These are phyloP conservation scores for Ascochyta lentis DNA, from an alignment of 2,329 filamentous ascomycete species.

Conservation along the genomic window DNA sequence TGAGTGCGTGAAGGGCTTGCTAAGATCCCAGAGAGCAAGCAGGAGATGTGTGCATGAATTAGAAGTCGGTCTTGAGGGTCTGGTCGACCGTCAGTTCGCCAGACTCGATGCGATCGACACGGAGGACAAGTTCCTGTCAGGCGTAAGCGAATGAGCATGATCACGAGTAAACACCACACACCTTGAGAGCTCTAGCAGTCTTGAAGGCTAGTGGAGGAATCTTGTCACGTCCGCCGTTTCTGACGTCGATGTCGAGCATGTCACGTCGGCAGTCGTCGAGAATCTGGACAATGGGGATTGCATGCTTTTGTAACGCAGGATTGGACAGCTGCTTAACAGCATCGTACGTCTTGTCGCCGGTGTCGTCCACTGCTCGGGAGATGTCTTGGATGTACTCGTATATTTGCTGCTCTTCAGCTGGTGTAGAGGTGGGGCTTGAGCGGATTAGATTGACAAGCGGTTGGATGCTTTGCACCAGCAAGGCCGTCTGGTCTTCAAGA, in stretches of 20 bases:
- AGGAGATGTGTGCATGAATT: constrained; percentile 8
- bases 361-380: constrained; percentile 71
- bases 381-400: constrained; percentile 74
- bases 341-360: constrained; percentile 68
- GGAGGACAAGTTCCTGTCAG: constrained; percentile 49
- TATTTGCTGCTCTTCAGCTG: constrained; percentile 57
- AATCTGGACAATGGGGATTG: constrained; percentile 60
- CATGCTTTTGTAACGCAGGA: constrained; percentile 59
- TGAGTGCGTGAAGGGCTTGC: neutral
- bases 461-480: constrained; percentile 80
- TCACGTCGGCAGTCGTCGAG: constrained; percentile 70
- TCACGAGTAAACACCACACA: neutral
- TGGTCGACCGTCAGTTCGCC: constrained; percentile 47
- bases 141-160: neutral
- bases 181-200: constrained; percentile 82
- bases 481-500: constrained; percentile 81
- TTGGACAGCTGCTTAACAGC: constrained; percentile 57
- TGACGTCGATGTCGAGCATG: constrained; percentile 68
- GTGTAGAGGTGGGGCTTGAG: constrained; percentile 41
- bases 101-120: constrained; percentile 50
- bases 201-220: constrained; percentile 87
- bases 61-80: constrained; percentile 42
- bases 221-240: constrained; percentile 66
- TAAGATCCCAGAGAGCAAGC: neutral
- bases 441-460: constrained; percentile 76